A percentile compares a stretch with the other conserved stretches of the same genome.
These are phyloP conservation scores for Penicillium nordicum DNA, from an alignment of 2,329 filamentous ascomycete genomes.

Conservation along the genomic window DNA sequence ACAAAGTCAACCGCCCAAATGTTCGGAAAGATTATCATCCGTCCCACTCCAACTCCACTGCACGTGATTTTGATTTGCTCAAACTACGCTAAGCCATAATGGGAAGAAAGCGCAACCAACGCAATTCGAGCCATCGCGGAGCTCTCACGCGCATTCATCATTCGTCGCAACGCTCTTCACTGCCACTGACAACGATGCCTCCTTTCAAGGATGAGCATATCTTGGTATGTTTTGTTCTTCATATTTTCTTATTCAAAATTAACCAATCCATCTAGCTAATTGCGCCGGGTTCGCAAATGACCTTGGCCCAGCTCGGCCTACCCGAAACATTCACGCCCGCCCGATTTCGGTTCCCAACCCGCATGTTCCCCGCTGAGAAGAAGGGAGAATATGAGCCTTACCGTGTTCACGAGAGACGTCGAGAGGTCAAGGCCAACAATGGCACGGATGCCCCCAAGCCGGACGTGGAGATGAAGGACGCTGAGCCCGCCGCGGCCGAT, in stretches of 20 bases:
- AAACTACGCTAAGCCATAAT: slow-evolving; percentile 23
- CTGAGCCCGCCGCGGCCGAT: slow-evolving; percentile 23
- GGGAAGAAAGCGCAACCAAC: slow-evolving; percentile 7
- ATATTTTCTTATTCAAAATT: neutral
- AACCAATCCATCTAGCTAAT: slow-evolving; percentile 42
- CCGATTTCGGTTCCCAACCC: slow-evolving; percentile 78
- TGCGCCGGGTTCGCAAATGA: slow-evolving; percentile 74
- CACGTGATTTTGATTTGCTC: slow-evolving; percentile 6
- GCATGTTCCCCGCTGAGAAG: slow-evolving; percentile 84
- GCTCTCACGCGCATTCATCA: slow-evolving; percentile 18
- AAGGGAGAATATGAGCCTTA: slow-evolving; percentile 77
- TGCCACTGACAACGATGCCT: slow-evolving; percentile 39
- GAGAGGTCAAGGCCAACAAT: slow-evolving; percentile 29
- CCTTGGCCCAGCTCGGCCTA: slow-evolving; percentile 85
- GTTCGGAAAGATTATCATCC: too few relatives aligned
- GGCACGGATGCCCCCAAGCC: slow-evolving; percentile 30
- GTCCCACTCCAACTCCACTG: neutral
- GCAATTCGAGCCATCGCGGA: slow-evolving; percentile 18
- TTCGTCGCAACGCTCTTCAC: neutral
- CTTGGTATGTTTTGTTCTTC: slow-evolving; percentile 37
- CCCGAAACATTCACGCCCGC: slow-evolving; percentile 88
- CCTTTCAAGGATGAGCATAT: slow-evolving; percentile 54
- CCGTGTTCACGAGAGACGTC: slow-evolving; percentile 60
- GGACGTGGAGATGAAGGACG: slow-evolving; percentile 48
- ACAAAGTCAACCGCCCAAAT: too few relatives aligned